Percentiles rank a stretch among this genome's conserved stretches.
phyloP scores from a whole-genome alignment of 192 early-diverging fungal species.

The Linnemannia exigua region DNA sequence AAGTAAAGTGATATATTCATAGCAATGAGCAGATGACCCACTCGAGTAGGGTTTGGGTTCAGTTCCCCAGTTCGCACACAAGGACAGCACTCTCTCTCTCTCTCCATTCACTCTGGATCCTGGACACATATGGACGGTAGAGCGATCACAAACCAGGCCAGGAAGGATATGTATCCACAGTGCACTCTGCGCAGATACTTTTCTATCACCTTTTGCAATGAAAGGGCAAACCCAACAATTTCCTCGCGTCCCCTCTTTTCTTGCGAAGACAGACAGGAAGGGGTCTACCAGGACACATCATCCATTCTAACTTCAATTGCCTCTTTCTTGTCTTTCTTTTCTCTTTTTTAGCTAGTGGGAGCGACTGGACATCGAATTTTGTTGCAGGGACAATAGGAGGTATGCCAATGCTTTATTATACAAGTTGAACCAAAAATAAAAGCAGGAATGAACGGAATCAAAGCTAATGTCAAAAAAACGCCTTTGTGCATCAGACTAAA shows the following conservation, averaged over 20 bases:
- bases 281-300: not conserved
- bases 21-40: not conserved
- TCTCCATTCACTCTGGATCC: not conserved
- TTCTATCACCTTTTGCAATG: not conserved
- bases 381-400: slow-evolving; percentile 57
- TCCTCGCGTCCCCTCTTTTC: not conserved
- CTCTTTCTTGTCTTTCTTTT: slow-evolving; percentile 7
- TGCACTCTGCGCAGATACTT: not conserved
- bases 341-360: slow-evolving; percentile 29
- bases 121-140: not conserved
- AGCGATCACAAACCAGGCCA: slow-evolving; percentile 3
- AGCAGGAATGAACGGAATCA: not conserved
- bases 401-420: not conserved
- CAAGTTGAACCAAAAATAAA: not conserved
- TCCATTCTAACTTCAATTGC: not conserved
- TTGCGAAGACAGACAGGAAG: not conserved
- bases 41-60: not conserved
- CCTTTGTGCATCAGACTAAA: not conserved
- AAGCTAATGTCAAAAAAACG: not conserved
- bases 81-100: not conserved
- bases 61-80: not conserved
- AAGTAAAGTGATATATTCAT: not conserved
- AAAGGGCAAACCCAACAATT: not conserved
- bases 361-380: slow-evolving; percentile 55
- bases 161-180: not conserved